Base-by-base conservation (phyloP, 352 stramenopile species). In the Globisporangium camurandrum region DNA sequence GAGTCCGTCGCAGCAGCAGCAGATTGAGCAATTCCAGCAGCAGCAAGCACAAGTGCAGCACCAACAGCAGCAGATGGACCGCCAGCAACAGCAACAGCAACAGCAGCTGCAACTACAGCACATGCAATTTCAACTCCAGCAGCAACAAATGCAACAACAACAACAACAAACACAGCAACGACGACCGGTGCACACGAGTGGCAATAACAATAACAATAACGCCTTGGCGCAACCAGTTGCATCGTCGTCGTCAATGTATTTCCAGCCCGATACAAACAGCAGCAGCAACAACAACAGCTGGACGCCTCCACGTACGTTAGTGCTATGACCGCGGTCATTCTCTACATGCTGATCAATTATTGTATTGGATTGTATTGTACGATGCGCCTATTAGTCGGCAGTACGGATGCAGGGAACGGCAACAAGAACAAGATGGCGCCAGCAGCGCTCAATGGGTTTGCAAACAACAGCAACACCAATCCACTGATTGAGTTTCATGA, bases 81-180 rank as follows among this genome's bases (percentile, higher is more conserved):
- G 75, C 23, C 65, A 74, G 30, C 54, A 61, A 16, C 57, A 57
- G 17, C 53, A 54, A 23, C 69, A 73, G 22, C 66, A 82, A 17
- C 57, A 61, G 28, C 56, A 55, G 14, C 19, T 20, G 14, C 36
- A 41, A 6, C 36, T 24, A 19, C 10, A 39, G 33, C n/a, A n/a
- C n/a, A n/a, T n/a, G n/a, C n/a, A n/a, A n/a, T n/a, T n/a, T n/a
- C 33, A 39, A 20, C 12, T 39, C 33, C 2, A 39, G 33, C 33
- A 39, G 33, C 19, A 20, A 12, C 33, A 39, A 17, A 12, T 14
- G 30, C 30, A 34, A 12, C 30, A 34, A 12, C 30, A 34, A 12
- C 30, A 39, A 17, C 33, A 17, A 19, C 33, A 17, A 17, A n/a
- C n/a, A n/a, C n/a, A 19, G 33, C 12, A 39, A 19, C 33, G 14